phyloP scores from a whole-genome alignment of 768 basidiomycete genomes.

The Tulasnella sp. region DNA sequence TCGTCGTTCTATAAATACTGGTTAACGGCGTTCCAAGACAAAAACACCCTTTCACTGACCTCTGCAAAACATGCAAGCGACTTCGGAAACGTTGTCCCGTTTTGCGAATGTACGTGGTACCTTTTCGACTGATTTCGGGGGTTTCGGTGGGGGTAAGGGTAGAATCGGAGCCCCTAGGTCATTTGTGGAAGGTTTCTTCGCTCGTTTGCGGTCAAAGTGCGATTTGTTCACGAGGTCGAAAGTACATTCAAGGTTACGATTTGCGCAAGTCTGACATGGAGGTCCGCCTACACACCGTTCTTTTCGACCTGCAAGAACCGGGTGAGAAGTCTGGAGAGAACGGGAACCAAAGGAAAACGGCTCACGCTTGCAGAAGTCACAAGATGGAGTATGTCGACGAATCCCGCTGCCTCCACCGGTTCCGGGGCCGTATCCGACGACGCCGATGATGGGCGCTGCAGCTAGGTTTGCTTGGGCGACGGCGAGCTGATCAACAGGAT shows the following conservation, averaged over 20 bases:
- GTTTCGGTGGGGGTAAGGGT: not conserved
- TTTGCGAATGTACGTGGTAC: conserved; percentile 7
- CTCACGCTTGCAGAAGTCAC: conserved; percentile 21
- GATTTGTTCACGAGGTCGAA: conserved; percentile 16
- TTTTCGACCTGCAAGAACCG: conserved; percentile 9
- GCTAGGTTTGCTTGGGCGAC: conserved; percentile 12
- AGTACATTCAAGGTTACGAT: conserved; percentile 15
- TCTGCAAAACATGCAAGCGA: conserved; percentile 19
- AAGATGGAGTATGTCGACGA: conserved; percentile 16
- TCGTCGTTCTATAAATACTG: conserved; percentile 11
- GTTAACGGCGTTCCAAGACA: not conserved
- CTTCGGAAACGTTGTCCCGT: conserved; percentile 14
- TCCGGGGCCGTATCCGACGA: conserved; percentile 18
- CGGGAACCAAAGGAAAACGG: not conserved
- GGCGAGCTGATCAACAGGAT: not conserved
- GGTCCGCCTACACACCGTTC: conserved; percentile 18
- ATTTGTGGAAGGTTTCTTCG: not conserved
- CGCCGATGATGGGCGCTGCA: conserved; percentile 12
- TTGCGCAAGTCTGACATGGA: conserved; percentile 18
- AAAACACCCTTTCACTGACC: conserved; percentile 1
- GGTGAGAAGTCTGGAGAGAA: not conserved
- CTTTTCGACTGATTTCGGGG: not conserved
- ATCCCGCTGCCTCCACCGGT: conserved; percentile 15
- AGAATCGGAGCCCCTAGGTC: not conserved
- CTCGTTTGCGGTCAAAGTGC: conserved; percentile 11